Evolutionary conservation across 441 rosid species (phyloP), one percentile per base, ranked within the genome.

Genomic region (Heliophila coronopifolia): DNA sequence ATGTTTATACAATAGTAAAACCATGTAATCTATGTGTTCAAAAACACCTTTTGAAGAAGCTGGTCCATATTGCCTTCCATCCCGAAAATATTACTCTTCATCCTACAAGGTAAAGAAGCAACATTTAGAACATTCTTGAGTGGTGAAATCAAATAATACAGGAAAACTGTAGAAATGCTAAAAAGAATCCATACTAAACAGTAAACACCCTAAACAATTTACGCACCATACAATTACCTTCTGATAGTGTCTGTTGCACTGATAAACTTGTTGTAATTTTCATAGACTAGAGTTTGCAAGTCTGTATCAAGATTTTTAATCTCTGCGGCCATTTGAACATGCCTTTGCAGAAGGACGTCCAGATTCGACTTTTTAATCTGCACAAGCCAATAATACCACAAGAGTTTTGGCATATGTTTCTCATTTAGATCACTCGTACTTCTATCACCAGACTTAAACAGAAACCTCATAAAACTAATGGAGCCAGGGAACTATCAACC

Each of bases 241-340:
- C 79, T 88, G 70, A 92, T 92, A 4, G 99, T 77, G 73, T 92
- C 97, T 5, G 99, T 92, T 43, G 99, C 99, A 59, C 97, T 86
- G 64, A 88, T 86, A 65, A 92, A 92, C 77, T 92, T 83, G 64
- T 73, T 83, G 73, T 92, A 92, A 54, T 92, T 92, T 63, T 92
- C 97, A 61, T 88, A 92, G 5, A 88, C 95, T 24, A 92, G 49
- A 95, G 86, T 92, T 72, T 92, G 99, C 78, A 92, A 73, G 70
- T 92, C 99, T 19, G 99, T 88, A 39, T 92, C 99, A 3, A 92
- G 86, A 78, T 92, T 92, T 61, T 92, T 92, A 17, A 92, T 88
- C 83, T 92, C 95, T 0, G 97, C 93, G n/a, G 97, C 99, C 99
- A 88, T 92, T 62, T 79, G 86, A 22, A 92, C 99, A 57, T 92